phyloP scores from a whole-genome alignment of 495 filamentous ascomycete species.

The Aspergillus haitiensis region DNA sequence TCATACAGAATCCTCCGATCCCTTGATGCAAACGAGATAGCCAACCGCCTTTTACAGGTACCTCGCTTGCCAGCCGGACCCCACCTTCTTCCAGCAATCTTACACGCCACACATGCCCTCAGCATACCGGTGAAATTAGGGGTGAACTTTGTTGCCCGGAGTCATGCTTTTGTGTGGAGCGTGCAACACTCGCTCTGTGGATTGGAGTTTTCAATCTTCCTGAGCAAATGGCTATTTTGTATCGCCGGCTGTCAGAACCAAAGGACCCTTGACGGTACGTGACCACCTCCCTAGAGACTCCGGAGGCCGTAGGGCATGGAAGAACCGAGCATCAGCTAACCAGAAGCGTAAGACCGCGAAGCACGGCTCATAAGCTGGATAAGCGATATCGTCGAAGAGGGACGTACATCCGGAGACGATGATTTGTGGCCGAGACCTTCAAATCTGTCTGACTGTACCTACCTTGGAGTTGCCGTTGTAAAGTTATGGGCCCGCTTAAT shows the following conservation, averaged over 20 bases:
- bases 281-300: too few species aligned
- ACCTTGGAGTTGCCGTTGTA: slow-evolving; percentile 19
- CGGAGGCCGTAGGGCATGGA: too few species aligned
- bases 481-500: slow-evolving; percentile 27
- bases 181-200: slow-evolving; percentile 40
- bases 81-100: slow-evolving; percentile 31
- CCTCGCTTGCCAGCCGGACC: slow-evolving; percentile 20
- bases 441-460: slow-evolving; percentile 10
- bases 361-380: slow-evolving; percentile 23
- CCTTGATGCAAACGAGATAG: slow-evolving; percentile 25
- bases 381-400: slow-evolving; percentile 27
- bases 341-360: slow-evolving; percentile 28
- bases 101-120: slow-evolving; percentile 43
- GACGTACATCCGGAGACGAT: slow-evolving; percentile 23
- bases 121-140: slow-evolving; percentile 43
- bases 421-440: slow-evolving; percentile 10
- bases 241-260: slow-evolving; percentile 10
- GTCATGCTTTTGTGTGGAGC: slow-evolving; percentile 40
- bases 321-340: too few species aligned
- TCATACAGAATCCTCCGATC: slow-evolving; percentile 32
- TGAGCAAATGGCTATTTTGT: slow-evolving; percentile 41
- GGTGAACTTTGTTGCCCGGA: slow-evolving; percentile 34
- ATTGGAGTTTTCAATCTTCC: slow-evolving; percentile 35
- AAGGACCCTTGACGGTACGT: slow-evolving; percentile 22
- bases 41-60: slow-evolving; percentile 15